Conservation (phyloP, 2,329 filamentous ascomycete species). For the Pezicula carpinea region DNA sequence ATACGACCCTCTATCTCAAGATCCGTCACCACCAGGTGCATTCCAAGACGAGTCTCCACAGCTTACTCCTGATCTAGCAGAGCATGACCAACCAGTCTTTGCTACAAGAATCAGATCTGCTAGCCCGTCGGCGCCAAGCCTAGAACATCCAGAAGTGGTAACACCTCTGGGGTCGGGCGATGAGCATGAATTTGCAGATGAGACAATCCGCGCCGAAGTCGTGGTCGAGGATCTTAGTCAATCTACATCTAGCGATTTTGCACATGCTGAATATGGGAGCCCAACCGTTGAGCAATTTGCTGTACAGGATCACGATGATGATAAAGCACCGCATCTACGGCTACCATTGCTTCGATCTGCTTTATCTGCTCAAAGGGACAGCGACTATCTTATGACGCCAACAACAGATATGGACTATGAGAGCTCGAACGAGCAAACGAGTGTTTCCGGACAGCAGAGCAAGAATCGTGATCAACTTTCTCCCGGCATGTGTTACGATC, state of each 20-base stretch:
- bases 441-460: conserved; percentile 14
- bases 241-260: too few relatives aligned
- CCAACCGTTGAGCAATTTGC: too few relatives aligned
- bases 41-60: not conserved
- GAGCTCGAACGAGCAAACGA: conserved; percentile 17
- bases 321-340: conserved; percentile 14
- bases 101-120: conserved; percentile 13
- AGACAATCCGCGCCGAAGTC: too few relatives aligned
- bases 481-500: conserved; percentile 14
- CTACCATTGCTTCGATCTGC: conserved; percentile 22
- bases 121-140: conserved; percentile 10
- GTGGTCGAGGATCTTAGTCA: too few relatives aligned
- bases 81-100: conserved; percentile 12
- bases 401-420: conserved; percentile 28
- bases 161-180: conserved; percentile 10
- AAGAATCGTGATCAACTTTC: conserved; percentile 13
- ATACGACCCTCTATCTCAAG: not conserved
- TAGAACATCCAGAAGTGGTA: conserved; percentile 2
- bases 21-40: not conserved
- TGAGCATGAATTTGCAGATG: not conserved
- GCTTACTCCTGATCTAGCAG: not conserved
- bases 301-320: conserved; percentile 1
- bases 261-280: too few relatives aligned
- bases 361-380: conserved; percentile 14
- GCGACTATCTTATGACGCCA: conserved; percentile 19